These are phyloP conservation scores for Breviolum minutum DNA, from an alignment of 73 alveolate species.

Conservation along the genomic window DNA sequence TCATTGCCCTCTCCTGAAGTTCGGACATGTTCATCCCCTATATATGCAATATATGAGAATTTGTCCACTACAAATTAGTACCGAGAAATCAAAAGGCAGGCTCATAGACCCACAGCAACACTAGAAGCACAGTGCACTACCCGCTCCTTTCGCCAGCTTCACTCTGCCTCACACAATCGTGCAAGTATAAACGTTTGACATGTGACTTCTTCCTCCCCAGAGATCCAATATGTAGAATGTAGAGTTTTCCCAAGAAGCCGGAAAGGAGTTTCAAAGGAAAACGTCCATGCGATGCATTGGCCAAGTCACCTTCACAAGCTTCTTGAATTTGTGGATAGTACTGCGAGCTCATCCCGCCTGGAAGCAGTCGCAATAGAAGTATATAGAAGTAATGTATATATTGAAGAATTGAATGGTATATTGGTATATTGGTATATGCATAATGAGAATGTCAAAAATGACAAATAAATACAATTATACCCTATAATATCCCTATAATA, in stretches of 20 bases:
- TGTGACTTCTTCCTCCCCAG: neutral
- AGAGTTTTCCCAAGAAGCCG: neutral
- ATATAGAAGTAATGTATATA: too few relatives aligned
- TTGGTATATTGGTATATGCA: too few relatives aligned
- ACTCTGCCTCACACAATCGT: conserved; percentile 9
- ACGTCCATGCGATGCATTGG: neutral
- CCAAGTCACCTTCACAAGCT: conserved; percentile 61
- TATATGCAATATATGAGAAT: neutral
- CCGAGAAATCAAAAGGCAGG: neutral
- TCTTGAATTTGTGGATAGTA: conserved; percentile 47
- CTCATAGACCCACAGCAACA: neutral
- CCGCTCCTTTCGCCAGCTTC: conserved; percentile 61
- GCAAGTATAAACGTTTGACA: neutral
- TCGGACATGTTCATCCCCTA: too few relatives aligned
- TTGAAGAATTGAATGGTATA: too few relatives aligned
- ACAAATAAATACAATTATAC: too few relatives aligned
- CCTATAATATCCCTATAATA: too few relatives aligned
- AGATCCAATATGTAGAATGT: neutral
- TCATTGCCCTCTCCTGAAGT: conserved; percentile 85
- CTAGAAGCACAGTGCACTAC: neutral
- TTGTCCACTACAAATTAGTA: neutral
- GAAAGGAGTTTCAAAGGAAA: neutral
- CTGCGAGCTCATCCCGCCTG: conserved; percentile 74
- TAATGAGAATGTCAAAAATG: too few relatives aligned
- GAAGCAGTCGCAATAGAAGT: too few relatives aligned